A percentile compares a stretch with the other conserved stretches of the same genome.
Evolutionary conservation across 257 asterid genomes (phyloP).

Genomic region (Nicotiana obtusifolia): DNA sequence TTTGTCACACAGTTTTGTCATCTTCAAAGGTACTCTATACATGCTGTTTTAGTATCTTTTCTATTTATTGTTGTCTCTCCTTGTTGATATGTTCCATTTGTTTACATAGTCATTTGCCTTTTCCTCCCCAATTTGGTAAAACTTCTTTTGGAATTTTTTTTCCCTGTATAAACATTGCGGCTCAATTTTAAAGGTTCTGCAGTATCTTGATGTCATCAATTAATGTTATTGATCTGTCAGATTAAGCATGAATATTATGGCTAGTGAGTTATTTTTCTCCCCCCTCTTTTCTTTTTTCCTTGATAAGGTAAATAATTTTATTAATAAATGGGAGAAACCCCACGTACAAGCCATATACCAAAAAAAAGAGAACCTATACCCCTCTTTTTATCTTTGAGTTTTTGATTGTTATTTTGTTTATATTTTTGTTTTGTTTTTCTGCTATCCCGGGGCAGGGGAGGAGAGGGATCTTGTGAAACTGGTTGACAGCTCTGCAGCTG

Average conservation of each 20-base stretch:
- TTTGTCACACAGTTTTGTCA: conserved; percentile 63
- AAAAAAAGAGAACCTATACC: background rate
- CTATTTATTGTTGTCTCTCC: background rate
- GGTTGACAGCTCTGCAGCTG: conserved; percentile 3
- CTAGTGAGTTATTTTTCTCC: background rate
- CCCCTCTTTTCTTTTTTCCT: too few species aligned
- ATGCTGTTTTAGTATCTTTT: conserved; percentile 2
- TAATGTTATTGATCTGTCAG: background rate
- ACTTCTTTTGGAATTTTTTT: background rate
- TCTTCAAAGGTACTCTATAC: conserved; percentile 57
- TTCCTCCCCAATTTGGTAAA: background rate
- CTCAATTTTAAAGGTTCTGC: background rate
- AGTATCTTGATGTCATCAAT: background rate
- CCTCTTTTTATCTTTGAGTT: background rate
- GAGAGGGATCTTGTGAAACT: background rate
- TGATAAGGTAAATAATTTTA: too few species aligned
- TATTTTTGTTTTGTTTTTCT: background rate
- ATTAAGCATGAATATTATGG: background rate
- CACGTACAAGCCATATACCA: too few species aligned
- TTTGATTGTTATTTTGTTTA: background rate
- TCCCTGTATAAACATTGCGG: background rate
- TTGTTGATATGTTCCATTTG: background rate
- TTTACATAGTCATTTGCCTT: background rate
- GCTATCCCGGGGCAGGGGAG: background rate
- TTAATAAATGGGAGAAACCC: too few species aligned